These are phyloP conservation scores for Phaeosphaeria sp. DNA, from an alignment of 2,329 filamentous ascomycete genomes.

Conservation along the genomic window DNA sequence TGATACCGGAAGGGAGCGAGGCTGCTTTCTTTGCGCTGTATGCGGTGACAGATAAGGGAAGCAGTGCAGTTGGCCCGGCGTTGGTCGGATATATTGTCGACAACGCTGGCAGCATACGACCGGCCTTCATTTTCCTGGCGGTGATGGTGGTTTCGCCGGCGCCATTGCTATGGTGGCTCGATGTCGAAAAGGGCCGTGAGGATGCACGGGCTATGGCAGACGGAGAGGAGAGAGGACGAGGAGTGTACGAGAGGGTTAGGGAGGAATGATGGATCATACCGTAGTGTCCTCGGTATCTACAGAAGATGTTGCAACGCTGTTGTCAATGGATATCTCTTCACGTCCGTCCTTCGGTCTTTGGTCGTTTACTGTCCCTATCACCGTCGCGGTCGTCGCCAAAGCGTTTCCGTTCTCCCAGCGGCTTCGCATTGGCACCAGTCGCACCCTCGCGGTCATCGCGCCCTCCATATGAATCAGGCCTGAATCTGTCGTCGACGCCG, in stretches of 20 bases:
- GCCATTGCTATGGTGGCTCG: conserved; percentile 79
- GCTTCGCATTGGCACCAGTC: conserved; percentile 74
- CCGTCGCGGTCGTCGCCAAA: conserved; percentile 45
- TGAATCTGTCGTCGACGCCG: conserved; percentile 70
- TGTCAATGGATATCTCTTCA: conserved; percentile 6
- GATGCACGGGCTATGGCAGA: conserved; percentile 41
- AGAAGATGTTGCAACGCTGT: not conserved
- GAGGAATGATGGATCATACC: conserved; percentile 9
- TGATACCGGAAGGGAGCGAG: conserved; percentile 90
- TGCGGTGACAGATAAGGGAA: conserved; percentile 94
- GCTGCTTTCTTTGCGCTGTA: conserved; percentile 94
- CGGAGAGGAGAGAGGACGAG: conserved; percentile 15
- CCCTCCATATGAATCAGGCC: conserved; percentile 63
- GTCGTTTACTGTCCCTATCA: conserved; percentile 54
- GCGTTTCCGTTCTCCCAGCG: conserved; percentile 68
- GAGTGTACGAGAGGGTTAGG: conserved; percentile 25
- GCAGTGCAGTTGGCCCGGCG: conserved; percentile 86
- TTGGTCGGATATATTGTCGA: conserved; percentile 92
- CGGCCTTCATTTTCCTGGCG: conserved; percentile 85
- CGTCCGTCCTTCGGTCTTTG: conserved; percentile 45
- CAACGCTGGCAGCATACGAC: conserved; percentile 52
- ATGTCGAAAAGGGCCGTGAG: conserved; percentile 67
- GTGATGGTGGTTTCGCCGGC: conserved; percentile 78
- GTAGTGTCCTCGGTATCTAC: not conserved
- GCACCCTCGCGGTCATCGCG: conserved; percentile 53